Evolutionary conservation across 306 rosid genomes (phyloP).

Genomic region (Cucurbita ficifolia): DNA sequence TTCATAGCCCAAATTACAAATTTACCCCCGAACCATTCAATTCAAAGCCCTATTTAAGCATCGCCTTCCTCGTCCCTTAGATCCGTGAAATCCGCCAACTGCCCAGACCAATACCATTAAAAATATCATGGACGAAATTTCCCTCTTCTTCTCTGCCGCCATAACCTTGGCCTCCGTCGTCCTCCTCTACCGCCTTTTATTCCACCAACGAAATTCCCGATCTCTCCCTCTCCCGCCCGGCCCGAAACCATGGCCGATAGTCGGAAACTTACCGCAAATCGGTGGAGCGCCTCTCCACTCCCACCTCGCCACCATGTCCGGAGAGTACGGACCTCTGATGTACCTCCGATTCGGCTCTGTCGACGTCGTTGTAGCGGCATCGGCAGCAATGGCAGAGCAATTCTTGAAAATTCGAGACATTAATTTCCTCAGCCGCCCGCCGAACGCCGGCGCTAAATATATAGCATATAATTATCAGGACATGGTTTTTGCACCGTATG

Average conservation of each 20-base stretch:
- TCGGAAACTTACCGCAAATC: slow-evolving; percentile 70
- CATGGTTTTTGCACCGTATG: slow-evolving; percentile 70
- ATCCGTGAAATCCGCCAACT: neutral
- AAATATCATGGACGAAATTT: slow-evolving; percentile 12
- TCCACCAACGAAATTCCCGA: neutral
- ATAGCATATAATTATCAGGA: slow-evolving; percentile 66
- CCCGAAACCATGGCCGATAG: slow-evolving; percentile 67
- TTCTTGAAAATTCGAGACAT: slow-evolving; percentile 53
- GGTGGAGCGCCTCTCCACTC: slow-evolving; percentile 69
- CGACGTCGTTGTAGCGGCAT: slow-evolving; percentile 55
- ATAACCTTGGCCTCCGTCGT: slow-evolving; percentile 7
- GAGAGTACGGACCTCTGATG: slow-evolving; percentile 51
- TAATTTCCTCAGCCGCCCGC: slow-evolving; percentile 73
- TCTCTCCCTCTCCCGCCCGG: slow-evolving; percentile 50
- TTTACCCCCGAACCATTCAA: neutral
- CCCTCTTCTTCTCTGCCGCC: slow-evolving; percentile 8
- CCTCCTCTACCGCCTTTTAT: slow-evolving; percentile 12
- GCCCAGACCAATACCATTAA: neutral
- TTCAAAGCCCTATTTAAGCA: neutral
- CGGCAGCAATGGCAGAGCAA: slow-evolving; percentile 58
- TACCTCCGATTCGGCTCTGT: slow-evolving; percentile 53
- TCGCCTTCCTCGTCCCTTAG: too few relatives aligned
- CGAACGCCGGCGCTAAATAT: slow-evolving; percentile 57
- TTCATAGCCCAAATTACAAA: neutral
- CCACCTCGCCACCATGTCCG: slow-evolving; percentile 36